These are phyloP conservation scores for Kuraishia ogatae DNA, from an alignment of 805 yeast species.

Conservation along the genomic window DNA sequence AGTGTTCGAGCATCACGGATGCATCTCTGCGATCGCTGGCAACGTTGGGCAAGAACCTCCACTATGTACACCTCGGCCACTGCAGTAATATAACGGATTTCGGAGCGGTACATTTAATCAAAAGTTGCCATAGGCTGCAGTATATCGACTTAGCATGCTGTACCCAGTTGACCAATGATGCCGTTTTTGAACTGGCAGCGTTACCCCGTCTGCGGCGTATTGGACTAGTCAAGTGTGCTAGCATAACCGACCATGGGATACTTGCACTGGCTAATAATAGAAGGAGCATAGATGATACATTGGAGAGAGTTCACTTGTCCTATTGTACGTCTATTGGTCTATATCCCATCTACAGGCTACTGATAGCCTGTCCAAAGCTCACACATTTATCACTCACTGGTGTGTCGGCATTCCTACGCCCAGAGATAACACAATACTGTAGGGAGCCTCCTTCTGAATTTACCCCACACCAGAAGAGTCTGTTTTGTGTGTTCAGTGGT, in stretches of 20 bases:
- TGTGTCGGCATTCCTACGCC: slow-evolving; percentile 76
- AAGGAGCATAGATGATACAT: slow-evolving; percentile 66
- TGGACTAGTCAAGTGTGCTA: slow-evolving; percentile 85
- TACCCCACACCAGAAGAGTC: slow-evolving; percentile 72
- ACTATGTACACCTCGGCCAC: slow-evolving; percentile 89
- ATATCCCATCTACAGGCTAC: slow-evolving; percentile 65
- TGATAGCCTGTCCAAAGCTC: slow-evolving; percentile 74
- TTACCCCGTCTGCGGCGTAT: slow-evolving; percentile 80
- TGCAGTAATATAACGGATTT: slow-evolving; percentile 84
- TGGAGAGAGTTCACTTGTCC: slow-evolving; percentile 89
- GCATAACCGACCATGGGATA: slow-evolving; percentile 81
- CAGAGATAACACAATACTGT: slow-evolving; percentile 80
- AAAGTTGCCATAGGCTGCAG: slow-evolving; percentile 75
- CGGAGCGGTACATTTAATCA: slow-evolving; percentile 70
- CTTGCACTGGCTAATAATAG: slow-evolving; percentile 52
- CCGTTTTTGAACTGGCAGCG: slow-evolving; percentile 67
- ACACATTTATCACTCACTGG: slow-evolving; percentile 93
- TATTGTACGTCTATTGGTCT: slow-evolving; percentile 79
- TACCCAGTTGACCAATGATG: slow-evolving; percentile 74
- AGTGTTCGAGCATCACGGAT: slow-evolving; percentile 84
- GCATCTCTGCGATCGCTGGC: slow-evolving; percentile 65
- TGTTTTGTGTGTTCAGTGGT: slow-evolving; percentile 92
- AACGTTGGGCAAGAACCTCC: slow-evolving; percentile 68
- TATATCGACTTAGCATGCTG: slow-evolving; percentile 96
- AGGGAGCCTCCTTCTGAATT: slow-evolving; percentile 91